Base-by-base conservation (phyloP, 495 filamentous ascomycete species). In the Hypoxylon subgilvum region DNA sequence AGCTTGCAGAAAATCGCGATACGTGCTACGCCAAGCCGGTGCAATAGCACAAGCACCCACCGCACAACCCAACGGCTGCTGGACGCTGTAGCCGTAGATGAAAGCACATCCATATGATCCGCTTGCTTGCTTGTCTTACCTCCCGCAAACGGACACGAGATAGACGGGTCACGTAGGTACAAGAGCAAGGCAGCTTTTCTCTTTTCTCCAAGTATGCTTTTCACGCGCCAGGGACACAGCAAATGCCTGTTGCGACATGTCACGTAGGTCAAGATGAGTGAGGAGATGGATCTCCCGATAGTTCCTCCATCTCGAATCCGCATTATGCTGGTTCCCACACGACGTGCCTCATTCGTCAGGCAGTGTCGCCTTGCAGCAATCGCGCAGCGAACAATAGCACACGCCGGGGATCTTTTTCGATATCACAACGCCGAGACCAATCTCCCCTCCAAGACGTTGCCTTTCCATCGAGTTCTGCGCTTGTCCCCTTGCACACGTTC, bases 251-350 rank as follows among this genome's bases (percentile, higher is more conserved):
- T 59, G 40, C 61, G 61, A 64, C 54, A 53, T 64, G 61, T 64
- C 61, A 64, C 54, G 61, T 64, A 59, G 61, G 50, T 64, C 61
- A 59, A 64, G 61, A 64, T 64, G 61, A 17, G 61, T 46, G 54
- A 64, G 61, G 61, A 64, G 54, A 64, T 64, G 54, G 61, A 64
- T 64, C 61, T 64, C 61, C 61, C 54, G 61, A 64, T 53, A 64
- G 44, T 52, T 64, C 61, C 45, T 42, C 32, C 61, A 64, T 59
- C 54, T 64, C 58, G 31, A 45, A 59, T 51, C 48, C 54, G 23
- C 53, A 54, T 57, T 64, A 64, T 58, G 54, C 54, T 50, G 61
- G 54, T 58, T 58, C 53, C 61, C 61, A 50, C 36, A 50, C 61
- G 54, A 49, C 54, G 55, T 64, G 28, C 61, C 61, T 64, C 50